Percentiles rank a stretch among this genome's conserved stretches.
These are phyloP conservation scores for Talaromyces albobiverticillius DNA, from an alignment of 2,329 filamentous ascomycete genomes.

Conservation along the genomic window DNA sequence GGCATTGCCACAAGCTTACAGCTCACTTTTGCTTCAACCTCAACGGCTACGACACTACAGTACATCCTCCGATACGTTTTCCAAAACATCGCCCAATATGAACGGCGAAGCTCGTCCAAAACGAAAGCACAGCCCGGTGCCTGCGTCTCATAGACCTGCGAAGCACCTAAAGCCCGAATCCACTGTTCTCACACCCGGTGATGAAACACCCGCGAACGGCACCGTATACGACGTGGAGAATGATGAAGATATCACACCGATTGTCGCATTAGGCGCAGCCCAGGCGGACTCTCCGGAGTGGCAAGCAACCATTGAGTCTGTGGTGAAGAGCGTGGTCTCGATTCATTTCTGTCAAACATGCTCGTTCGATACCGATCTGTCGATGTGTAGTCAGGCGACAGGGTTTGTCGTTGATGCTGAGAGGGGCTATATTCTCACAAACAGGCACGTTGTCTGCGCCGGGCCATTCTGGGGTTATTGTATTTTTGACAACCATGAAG, in stretches of 20 bases:
- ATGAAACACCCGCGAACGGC: slow-evolving; percentile 42
- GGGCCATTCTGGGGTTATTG: slow-evolving; percentile 98
- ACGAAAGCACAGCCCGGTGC: slow-evolving; percentile 54
- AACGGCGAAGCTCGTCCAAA: slow-evolving; percentile 51
- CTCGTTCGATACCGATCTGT: slow-evolving; percentile 95
- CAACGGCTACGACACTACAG: slow-evolving; percentile 10
- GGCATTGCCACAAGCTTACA: slow-evolving; percentile 2
- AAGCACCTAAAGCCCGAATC: slow-evolving; percentile 55
- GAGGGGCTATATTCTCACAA: slow-evolving; percentile 83
- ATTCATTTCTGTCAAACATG: slow-evolving; percentile 98
- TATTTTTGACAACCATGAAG: slow-evolving; percentile 98
- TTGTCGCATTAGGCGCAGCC: slow-evolving; percentile 46
- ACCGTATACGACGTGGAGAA: slow-evolving; percentile 45
- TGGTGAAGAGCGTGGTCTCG: slow-evolving; percentile 94
- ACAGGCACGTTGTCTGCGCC: slow-evolving; percentile 88
- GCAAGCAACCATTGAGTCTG: slow-evolving; percentile 92
- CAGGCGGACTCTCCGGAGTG: slow-evolving; percentile 74
- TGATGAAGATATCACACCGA: slow-evolving; percentile 45
- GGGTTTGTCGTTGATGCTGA: slow-evolving; percentile 97
- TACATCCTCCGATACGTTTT: slow-evolving; percentile 9
- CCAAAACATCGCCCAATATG: slow-evolving; percentile 34
- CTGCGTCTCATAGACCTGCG: slow-evolving; percentile 50
- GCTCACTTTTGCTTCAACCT: not conserved
- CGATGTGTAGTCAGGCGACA: slow-evolving; percentile 90
- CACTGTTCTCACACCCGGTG: slow-evolving; percentile 37